Percentiles rank a stretch among this genome's conserved stretches.
These are phyloP conservation scores for Dioszegia hungarica DNA, from an alignment of 768 basidiomycete species.

Conservation along the genomic window DNA sequence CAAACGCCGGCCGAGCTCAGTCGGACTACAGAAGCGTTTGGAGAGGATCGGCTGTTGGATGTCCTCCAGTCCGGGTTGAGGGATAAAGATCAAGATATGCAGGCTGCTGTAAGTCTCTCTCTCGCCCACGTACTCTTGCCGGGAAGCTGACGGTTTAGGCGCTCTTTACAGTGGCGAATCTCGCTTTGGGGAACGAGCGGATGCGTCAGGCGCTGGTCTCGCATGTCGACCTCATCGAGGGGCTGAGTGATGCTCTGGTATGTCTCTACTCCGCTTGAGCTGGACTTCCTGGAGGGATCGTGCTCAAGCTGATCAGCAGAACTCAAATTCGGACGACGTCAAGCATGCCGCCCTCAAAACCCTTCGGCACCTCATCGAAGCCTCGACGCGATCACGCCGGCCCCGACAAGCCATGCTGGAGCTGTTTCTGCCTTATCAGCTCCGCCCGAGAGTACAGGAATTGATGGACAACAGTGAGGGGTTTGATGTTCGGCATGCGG, in stretches of 20 bases:
- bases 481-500: slow-evolving; percentile 25
- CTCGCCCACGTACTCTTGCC: neutral
- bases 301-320: slow-evolving; percentile 12
- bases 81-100: slow-evolving; percentile 20
- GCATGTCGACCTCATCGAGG: slow-evolving; percentile 26
- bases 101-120: slow-evolving; percentile 20
- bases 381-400: slow-evolving; percentile 22
- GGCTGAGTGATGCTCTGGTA: slow-evolving; percentile 33
- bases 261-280: too few relatives aligned
- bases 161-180: slow-evolving; percentile 28
- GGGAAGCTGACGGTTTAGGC: slow-evolving; percentile 6
- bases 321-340: slow-evolving; percentile 18
- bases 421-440: slow-evolving; percentile 35
- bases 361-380: slow-evolving; percentile 33
- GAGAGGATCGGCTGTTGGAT: slow-evolving; percentile 24
- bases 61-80: slow-evolving; percentile 13
- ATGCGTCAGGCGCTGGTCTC: slow-evolving; percentile 19
- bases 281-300: neutral
- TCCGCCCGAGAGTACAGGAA: slow-evolving; percentile 21
- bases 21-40: slow-evolving; percentile 20
- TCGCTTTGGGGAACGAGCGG: slow-evolving; percentile 34
- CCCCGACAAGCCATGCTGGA: slow-evolving; percentile 35
- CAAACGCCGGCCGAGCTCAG: slow-evolving; percentile 22
- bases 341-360: slow-evolving; percentile 28
- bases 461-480: slow-evolving; percentile 13